Base-by-base conservation (phyloP, 164 flowering plant species). In the Hamamelis virginiana region DNA sequence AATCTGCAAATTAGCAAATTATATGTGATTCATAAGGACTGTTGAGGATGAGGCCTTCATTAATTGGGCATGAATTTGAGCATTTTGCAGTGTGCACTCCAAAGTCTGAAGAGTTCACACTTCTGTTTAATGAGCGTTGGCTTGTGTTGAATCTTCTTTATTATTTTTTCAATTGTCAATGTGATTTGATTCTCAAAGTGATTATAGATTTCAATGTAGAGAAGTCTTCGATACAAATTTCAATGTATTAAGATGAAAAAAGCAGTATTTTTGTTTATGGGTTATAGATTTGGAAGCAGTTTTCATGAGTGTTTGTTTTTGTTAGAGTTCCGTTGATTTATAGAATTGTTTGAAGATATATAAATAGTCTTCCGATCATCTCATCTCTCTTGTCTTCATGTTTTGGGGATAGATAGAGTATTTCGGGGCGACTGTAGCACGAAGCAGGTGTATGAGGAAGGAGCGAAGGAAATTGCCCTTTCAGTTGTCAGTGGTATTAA, bases 401-500 rank as follows among this genome's bases (percentile, higher is more conserved):
- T 33, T 52, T 51, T 72, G 66, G 53, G 46, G 21, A 56, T 46
- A 89, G 94, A 89, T 72, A 78, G 88, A 69, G 92, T 89, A 73
- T 89, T 87, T 75, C 79, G 82, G 16, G 57, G 76, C 50, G 79
- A 84, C 33, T 64, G 78, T 69, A 67, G 85, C 66, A 89, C 92
- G 9, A 82, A 67, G 67, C 81, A 82, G 66, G 89, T 89, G 45
- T 89, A 89, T 50, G 92, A 87, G 69, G 87, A 85, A 71, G 85
- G 81, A 51, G 85, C 88, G 6, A 89, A 85, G 81, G 79, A 80
- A 62, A 83, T 87, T 70, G 88, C 85, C 48, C 86, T 89, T 67
- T 87, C 95, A 13, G 95, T 83, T 27, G 72, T 89, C 52, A 77
- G 77, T 77, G 95, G 95, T 47, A 86, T 89, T 46, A 89, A 89